Conservation (phyloP, 768 basidiomycete genomes). For the Mycena metata region DNA sequence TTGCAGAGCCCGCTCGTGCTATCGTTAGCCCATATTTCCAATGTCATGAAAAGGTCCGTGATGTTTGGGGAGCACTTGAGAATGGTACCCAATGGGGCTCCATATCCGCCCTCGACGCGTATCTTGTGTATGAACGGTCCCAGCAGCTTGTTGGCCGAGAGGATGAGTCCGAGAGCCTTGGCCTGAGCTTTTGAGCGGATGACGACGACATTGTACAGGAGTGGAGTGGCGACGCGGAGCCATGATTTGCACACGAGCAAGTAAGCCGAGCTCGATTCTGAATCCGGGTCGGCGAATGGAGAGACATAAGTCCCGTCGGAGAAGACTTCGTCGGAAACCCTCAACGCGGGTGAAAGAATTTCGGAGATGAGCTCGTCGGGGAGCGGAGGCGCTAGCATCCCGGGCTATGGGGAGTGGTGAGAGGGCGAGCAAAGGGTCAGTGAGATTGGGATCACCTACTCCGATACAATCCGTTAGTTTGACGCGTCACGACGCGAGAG, state of each 20-base stretch:
- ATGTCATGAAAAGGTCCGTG: constrained; percentile 18
- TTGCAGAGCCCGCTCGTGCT: constrained; percentile 18
- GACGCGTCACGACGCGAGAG: too few species aligned
- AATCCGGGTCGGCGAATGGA: constrained; percentile 32
- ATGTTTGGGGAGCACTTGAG: constrained; percentile 13
- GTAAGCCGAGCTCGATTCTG: constrained; percentile 35
- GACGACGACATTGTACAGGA: constrained; percentile 43
- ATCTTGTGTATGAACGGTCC: constrained; percentile 42
- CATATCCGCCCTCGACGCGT: constrained; percentile 44
- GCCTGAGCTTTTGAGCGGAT: constrained; percentile 45
- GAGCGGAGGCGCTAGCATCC: constrained; percentile 17
- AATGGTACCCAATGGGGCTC: constrained; percentile 12
- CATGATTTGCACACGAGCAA: constrained; percentile 44
- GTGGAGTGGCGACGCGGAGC: constrained; percentile 44
- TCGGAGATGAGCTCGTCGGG: constrained; percentile 42
- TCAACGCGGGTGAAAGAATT: constrained; percentile 36
- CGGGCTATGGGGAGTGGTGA: too few species aligned
- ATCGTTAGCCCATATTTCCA: neutral
- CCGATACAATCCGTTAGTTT: too few species aligned
- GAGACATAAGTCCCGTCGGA: constrained; percentile 27
- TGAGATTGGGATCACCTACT: too few species aligned
- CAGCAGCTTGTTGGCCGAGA: constrained; percentile 32
- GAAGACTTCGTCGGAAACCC: constrained; percentile 39
- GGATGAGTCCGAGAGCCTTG: constrained; percentile 38
- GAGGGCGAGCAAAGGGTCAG: too few species aligned